Conservation (phyloP, 129 eudicot genomes). For the Chrysanthemum makinoi region DNA sequence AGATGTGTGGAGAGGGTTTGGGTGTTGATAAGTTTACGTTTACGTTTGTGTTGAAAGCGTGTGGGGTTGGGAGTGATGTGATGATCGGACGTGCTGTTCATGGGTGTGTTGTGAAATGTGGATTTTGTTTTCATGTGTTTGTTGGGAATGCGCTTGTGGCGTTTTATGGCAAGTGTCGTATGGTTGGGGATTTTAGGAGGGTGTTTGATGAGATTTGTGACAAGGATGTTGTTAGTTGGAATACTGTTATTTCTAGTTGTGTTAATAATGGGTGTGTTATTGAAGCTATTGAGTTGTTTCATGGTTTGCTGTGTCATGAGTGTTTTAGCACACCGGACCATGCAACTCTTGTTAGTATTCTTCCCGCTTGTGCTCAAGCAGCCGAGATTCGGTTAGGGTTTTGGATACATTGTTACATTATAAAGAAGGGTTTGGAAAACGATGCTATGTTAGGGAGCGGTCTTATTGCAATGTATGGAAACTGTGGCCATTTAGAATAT, state of each 20-base stretch:
- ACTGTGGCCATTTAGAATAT: slow-evolving; percentile 41
- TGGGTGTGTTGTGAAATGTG: slow-evolving; percentile 34
- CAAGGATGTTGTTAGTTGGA: slow-evolving; percentile 54
- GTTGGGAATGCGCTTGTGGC: slow-evolving; percentile 49
- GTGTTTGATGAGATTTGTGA: slow-evolving; percentile 39
- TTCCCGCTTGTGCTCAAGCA: slow-evolving; percentile 57
- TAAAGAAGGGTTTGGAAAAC: slow-evolving; percentile 30
- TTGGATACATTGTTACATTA: slow-evolving; percentile 42
- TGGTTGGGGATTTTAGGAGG: slow-evolving; percentile 29
- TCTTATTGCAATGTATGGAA: slow-evolving; percentile 48
- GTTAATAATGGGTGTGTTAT: slow-evolving; percentile 24
- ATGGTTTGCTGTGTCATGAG: slow-evolving; percentile 18
- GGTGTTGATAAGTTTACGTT: slow-evolving; percentile 34
- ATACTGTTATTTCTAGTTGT: slow-evolving; percentile 37
- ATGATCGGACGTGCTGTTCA: slow-evolving; percentile 30
- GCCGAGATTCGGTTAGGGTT: slow-evolving; percentile 44
- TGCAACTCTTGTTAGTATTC: slow-evolving; percentile 44
- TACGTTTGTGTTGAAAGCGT: slow-evolving; percentile 45
- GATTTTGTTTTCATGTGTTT: slow-evolving; percentile 31
- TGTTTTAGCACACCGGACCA: slow-evolving; percentile 26
- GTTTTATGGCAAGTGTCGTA: slow-evolving; percentile 38
- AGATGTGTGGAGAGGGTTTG: slow-evolving; percentile 24
- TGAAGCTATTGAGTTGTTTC: slow-evolving; percentile 46
- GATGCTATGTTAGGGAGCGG: slow-evolving; percentile 46
- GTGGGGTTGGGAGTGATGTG: slow-evolving; percentile 20